phyloP scores from a whole-genome alignment of 768 basidiomycete species.

The Wakefieldia striispora region DNA sequence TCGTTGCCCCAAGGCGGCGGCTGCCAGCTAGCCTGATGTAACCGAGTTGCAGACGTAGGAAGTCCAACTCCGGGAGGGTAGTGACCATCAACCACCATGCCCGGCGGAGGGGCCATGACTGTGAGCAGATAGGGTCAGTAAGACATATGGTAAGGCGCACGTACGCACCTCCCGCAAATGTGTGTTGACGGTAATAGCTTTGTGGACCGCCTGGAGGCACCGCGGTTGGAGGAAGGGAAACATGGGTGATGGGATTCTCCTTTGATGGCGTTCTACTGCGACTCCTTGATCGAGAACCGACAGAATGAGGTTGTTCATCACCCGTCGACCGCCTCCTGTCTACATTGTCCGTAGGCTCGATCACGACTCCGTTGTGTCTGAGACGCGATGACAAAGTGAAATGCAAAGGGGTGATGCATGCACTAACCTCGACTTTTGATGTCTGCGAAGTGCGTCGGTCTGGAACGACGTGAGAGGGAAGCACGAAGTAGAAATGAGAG shows the following conservation, averaged over 20 bases:
- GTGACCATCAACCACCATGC: slow-evolving; percentile 41
- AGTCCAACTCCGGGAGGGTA: slow-evolving; percentile 42
- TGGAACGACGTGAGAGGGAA: slow-evolving; percentile 29
- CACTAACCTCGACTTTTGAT: slow-evolving; percentile 73
- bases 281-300: slow-evolving; percentile 47
- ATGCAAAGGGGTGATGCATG: slow-evolving; percentile 4
- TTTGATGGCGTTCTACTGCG: slow-evolving; percentile 47
- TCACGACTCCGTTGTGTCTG: slow-evolving; percentile 65
- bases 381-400: slow-evolving; percentile 2
- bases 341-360: slow-evolving; percentile 43
- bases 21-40: slow-evolving; percentile 43
- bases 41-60: slow-evolving; percentile 54
- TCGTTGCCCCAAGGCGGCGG: slow-evolving; percentile 34
- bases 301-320: slow-evolving; percentile 32
- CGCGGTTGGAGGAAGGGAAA: slow-evolving; percentile 35
- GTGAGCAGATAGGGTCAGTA: slow-evolving; percentile 4
- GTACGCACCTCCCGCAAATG: slow-evolving; percentile 42
- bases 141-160: background rate
- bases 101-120: slow-evolving; percentile 45
- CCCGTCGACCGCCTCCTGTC: slow-evolving; percentile 19
- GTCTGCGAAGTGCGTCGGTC: slow-evolving; percentile 80
- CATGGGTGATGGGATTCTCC: slow-evolving; percentile 36
- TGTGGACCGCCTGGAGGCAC: slow-evolving; percentile 38
- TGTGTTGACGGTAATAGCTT: slow-evolving; percentile 68
- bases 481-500: slow-evolving; percentile 11